Percentiles rank a stretch among this genome's conserved stretches.
Evolutionary conservation across 495 filamentous ascomycete species (phyloP).

Genomic region (Penicillium diatomitis): DNA sequence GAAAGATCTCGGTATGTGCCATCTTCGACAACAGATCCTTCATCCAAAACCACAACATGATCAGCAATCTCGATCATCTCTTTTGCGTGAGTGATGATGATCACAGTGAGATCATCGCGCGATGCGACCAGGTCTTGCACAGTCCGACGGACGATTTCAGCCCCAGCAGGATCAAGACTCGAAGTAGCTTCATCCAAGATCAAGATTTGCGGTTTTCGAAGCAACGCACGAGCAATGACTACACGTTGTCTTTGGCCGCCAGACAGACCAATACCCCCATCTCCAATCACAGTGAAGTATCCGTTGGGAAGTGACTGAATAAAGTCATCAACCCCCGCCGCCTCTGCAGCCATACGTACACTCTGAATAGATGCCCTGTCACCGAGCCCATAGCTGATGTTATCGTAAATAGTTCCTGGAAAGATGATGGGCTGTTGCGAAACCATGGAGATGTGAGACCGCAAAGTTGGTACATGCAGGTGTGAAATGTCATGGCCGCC

Average conservation of each 20-base stretch:
- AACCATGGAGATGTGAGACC: slow-evolving; percentile 63
- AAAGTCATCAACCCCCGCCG: slow-evolving; percentile 74
- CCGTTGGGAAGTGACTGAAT: slow-evolving; percentile 61
- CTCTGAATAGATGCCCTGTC: slow-evolving; percentile 18
- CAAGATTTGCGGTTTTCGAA: slow-evolving; percentile 58
- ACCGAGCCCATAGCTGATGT: slow-evolving; percentile 72
- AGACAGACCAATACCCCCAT: slow-evolving; percentile 64
- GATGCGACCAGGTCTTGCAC: slow-evolving; percentile 39
- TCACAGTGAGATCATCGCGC: slow-evolving; percentile 32
- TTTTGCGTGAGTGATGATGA: slow-evolving; percentile 69
- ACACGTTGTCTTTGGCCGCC: slow-evolving; percentile 82
- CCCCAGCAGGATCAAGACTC: slow-evolving; percentile 64
- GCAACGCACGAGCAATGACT: slow-evolving; percentile 72
- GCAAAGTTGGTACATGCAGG: slow-evolving; percentile 54
- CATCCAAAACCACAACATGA: slow-evolving; percentile 59
- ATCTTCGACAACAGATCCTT: slow-evolving; percentile 56
- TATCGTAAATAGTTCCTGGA: slow-evolving; percentile 58
- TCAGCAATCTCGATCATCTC: slow-evolving; percentile 81
- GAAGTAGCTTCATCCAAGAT: slow-evolving; percentile 87
- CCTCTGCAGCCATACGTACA: slow-evolving; percentile 50
- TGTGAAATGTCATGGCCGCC: slow-evolving; percentile 42
- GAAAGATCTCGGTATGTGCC: slow-evolving; percentile 52
- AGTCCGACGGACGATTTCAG: slow-evolving; percentile 54
- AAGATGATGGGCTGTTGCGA: slow-evolving; percentile 74
- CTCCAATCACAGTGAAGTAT: slow-evolving; percentile 69